A percentile compares a stretch with the other conserved stretches of the same genome.
Evolutionary conservation across 2,329 filamentous ascomycete genomes (phyloP).

Genomic region (Ascochyta clinopodiicola): DNA sequence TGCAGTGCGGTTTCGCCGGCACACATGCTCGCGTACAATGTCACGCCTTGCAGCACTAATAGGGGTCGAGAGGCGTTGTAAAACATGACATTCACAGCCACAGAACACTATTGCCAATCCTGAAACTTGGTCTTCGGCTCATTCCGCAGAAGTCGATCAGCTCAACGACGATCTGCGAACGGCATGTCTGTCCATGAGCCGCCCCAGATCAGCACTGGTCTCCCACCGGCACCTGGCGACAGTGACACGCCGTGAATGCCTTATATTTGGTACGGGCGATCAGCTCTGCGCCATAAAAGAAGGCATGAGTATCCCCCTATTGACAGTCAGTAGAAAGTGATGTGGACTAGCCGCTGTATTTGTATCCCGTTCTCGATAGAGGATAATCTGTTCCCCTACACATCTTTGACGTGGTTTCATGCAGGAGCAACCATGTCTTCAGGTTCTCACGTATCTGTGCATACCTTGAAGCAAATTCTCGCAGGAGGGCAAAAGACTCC

Average conservation of each 20-base stretch:
- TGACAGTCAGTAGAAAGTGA: neutral
- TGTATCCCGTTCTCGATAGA: neutral
- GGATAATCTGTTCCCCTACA: neutral
- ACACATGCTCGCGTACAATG: neutral
- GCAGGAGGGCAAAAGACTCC: neutral
- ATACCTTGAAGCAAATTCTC: neutral
- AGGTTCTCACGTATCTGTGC: neutral
- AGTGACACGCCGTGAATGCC: conserved; percentile 12
- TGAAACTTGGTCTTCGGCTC: neutral
- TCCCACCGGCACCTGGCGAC: neutral
- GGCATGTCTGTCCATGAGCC: neutral
- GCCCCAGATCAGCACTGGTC: neutral
- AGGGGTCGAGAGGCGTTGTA: neutral
- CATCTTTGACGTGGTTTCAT: neutral
- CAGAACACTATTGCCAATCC: neutral
- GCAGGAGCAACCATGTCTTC: neutral
- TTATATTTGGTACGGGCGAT: neutral
- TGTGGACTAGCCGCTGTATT: neutral
- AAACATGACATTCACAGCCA: neutral
- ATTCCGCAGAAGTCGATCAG: neutral
- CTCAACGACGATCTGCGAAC: neutral
- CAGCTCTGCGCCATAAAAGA: neutral
- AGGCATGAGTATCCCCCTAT: neutral
- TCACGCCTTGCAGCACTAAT: neutral
- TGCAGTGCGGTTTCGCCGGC: neutral